Conservation (phyloP, 2,329 filamentous ascomycete genomes). For the Trichoderma lentiforme region DNA sequence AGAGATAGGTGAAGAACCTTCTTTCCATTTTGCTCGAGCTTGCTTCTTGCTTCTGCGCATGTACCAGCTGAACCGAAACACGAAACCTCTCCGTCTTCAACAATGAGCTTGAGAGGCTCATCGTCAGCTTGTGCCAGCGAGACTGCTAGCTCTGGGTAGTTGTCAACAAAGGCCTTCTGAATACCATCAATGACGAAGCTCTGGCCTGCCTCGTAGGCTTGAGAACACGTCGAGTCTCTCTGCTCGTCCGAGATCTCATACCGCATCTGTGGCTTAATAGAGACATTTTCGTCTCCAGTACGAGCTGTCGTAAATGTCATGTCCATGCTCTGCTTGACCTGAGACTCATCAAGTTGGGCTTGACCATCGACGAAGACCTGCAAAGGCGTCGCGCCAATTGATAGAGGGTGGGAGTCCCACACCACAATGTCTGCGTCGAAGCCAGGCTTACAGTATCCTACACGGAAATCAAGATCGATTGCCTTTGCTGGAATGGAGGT, state of each 20-base stretch:
- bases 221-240: constrained; percentile 23
- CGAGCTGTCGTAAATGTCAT: constrained; percentile 11
- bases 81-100: background rate
- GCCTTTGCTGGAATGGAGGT: constrained; percentile 45
- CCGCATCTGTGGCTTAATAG: constrained; percentile 6
- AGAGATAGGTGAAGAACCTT: constrained; percentile 5
- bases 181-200: constrained; percentile 16
- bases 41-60: background rate
- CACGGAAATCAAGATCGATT: constrained; percentile 40
- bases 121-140: background rate
- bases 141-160: constrained; percentile 12
- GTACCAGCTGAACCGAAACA: constrained; percentile 2
- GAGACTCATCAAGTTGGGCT: constrained; percentile 32
- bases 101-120: constrained; percentile 8
- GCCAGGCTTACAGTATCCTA: constrained; percentile 42
- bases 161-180: constrained; percentile 11
- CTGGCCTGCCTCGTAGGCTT: constrained; percentile 21
- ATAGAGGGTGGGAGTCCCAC: constrained; percentile 47
- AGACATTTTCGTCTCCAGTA: background rate
- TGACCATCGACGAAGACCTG: constrained; percentile 48
- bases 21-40: background rate
- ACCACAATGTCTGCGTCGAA: constrained; percentile 51
- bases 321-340: constrained; percentile 26
- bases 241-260: constrained; percentile 1
- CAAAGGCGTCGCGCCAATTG: constrained; percentile 42